Conservation (phyloP, 345 rosid species). For the Passiflora organensis region DNA sequence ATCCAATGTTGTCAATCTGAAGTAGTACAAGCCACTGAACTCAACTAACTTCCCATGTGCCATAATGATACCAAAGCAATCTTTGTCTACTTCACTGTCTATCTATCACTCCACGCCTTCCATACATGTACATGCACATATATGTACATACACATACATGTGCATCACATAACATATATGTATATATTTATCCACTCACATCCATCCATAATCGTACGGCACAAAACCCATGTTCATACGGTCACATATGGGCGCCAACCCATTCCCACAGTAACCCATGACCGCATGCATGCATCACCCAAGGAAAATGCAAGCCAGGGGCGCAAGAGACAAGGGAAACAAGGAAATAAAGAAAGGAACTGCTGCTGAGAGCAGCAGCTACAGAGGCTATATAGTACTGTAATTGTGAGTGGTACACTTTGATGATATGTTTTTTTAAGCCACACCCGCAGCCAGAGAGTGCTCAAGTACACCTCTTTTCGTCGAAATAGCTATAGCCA, state of each 20-base stretch:
- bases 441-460: no score
- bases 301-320: not conserved
- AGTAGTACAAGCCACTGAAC: not conserved
- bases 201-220: not conserved
- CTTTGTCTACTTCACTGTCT: not conserved
- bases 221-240: not conserved
- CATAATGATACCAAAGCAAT: slow-evolving; percentile 2
- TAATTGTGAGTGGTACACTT: not conserved
- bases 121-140: not conserved
- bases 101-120: slow-evolving; percentile 5
- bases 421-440: not conserved
- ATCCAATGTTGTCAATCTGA: no score
- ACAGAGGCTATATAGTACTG: not conserved
- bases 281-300: slow-evolving; percentile 6
- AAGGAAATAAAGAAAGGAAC: not conserved
- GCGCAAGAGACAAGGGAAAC: not conserved
- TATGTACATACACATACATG: not conserved
- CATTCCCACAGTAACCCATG: not conserved
- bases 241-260: not conserved
- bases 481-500: slow-evolving; percentile 19
- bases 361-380: slow-evolving; percentile 2
- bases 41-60: not conserved
- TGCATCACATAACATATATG: not conserved
- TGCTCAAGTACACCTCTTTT: no score
- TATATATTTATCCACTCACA: not conserved